Evolutionary conservation across 306 rosid species (phyloP).

Genomic region (Fragaria ananassa): DNA sequence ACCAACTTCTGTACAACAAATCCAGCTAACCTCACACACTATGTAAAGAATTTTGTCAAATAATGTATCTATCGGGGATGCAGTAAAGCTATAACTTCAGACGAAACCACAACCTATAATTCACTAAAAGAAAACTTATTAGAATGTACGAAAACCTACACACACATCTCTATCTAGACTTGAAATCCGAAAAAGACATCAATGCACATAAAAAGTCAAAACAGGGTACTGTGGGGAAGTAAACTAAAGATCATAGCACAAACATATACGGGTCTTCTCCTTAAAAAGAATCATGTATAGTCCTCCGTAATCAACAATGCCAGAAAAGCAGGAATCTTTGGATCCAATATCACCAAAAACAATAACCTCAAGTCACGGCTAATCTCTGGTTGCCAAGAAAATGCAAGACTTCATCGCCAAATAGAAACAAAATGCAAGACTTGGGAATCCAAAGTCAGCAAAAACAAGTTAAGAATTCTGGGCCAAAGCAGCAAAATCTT

Average conservation of each 20-base stretch:
- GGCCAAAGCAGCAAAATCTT: constrained; percentile 5
- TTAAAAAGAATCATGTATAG: too few species aligned
- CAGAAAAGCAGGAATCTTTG: neutral
- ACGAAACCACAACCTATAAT: neutral
- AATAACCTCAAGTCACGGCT: neutral
- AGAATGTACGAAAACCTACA: neutral
- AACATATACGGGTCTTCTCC: neutral
- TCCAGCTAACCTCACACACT: neutral
- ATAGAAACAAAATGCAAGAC: neutral
- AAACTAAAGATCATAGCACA: neutral
- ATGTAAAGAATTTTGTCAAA: neutral
- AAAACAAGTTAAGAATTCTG: neutral
- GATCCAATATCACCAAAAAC: constrained; percentile 16
- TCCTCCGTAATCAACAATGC: constrained; percentile 2
- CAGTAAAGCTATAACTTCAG: neutral
- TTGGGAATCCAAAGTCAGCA: neutral
- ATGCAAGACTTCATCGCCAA: neutral
- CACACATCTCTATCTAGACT: neutral
- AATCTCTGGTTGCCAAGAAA: neutral
- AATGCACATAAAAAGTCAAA: neutral
- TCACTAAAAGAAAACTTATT: neutral
- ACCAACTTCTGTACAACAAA: neutral
- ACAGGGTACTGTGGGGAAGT: neutral
- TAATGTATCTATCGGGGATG: neutral
- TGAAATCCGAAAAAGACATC: neutral